Evolutionary conservation across 2,329 filamentous ascomycete genomes (phyloP).

Genomic region (Kalmusia sp.): DNA sequence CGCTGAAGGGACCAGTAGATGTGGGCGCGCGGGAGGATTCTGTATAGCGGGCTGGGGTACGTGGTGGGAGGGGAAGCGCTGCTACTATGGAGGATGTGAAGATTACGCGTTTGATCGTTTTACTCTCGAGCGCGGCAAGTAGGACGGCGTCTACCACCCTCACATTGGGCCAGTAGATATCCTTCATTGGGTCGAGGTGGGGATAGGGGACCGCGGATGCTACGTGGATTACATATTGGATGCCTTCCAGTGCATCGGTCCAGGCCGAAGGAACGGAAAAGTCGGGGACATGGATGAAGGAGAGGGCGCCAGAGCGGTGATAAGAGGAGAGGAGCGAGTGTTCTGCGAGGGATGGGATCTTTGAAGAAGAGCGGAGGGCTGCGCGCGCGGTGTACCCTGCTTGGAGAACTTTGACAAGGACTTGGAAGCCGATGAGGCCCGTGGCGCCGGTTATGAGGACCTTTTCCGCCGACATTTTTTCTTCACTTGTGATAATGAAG

Average conservation of each 20-base stretch:
- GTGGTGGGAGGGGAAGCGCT: not conserved
- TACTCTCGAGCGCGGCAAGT: not conserved
- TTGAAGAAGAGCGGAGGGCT: not conserved
- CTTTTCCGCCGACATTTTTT: not conserved
- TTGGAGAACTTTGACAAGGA: not conserved
- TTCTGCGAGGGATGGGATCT: not conserved
- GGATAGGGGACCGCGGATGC: slow-evolving; percentile 1
- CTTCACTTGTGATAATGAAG: too few species aligned
- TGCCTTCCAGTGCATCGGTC: not conserved
- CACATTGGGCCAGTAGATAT: slow-evolving; percentile 6
- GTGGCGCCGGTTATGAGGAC: not conserved
- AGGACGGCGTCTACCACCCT: not conserved
- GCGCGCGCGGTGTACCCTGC: not conserved
- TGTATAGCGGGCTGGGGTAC: not conserved
- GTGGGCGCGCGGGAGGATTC: not conserved
- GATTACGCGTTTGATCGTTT: not conserved
- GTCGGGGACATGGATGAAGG: not conserved
- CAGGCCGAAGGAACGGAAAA: not conserved
- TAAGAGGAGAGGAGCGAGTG: not conserved
- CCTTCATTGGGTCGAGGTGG: not conserved
- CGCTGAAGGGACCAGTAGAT: not conserved
- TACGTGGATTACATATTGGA: slow-evolving; percentile 1
- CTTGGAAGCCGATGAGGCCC: not conserved
- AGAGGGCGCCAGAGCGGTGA: not conserved
- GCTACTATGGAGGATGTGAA: not conserved